Evolutionary conservation across 139 green algal species (phyloP), one percentile per base, ranked within the genome.

Genomic region (Auxenochlorella pyrenoidosa): DNA sequence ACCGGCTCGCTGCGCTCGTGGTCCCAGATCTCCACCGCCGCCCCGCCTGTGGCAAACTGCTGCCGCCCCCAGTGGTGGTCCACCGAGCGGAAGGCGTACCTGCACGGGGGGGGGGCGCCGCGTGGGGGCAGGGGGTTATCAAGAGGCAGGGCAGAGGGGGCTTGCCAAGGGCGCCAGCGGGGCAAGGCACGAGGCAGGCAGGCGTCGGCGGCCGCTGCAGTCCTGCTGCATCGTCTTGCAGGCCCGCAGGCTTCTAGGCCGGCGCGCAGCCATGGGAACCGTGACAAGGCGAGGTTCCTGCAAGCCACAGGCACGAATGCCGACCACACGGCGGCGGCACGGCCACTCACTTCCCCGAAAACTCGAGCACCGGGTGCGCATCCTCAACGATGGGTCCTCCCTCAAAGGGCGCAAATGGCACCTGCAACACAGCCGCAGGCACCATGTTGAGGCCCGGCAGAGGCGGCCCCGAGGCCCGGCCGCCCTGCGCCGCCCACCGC

Each of bases 21-120:
- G 88, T 98, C 95, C 98, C 98, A 99, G 5, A 99, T 73, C 47
- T 99, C 94, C 24, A 99, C 94, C 36, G 86, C 89, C 0, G 91
- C 89, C 0, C 96, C 96, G 5, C 94, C 95, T 16, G 97, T 99
- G 5, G 94, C 97, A 94, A 99, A 99, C 34, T 83, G 88, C 47
- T 86, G 70, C 22, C 91, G 90, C 38, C 84, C 65, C 93, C 94
- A 98, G 85, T 98, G 96, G 89, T 98, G 95, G 89, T 99, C 96
- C 22, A 99, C 89, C 65, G 88, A 94, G 5, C 94, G 86, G 90
- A 97, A 96, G 10, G 93, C 92, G 73, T 92, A 34, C 30, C 43
- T 81, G 75, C 22, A 18, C 26, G 24, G 36, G 19, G 71, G 15
- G 36, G 38, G 38, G 0, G 47, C 10, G 8, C 47, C 8, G 47